These are phyloP conservation scores for Taphrina populina DNA, from an alignment of 1,139 yeast genomes.

Conservation along the genomic window DNA sequence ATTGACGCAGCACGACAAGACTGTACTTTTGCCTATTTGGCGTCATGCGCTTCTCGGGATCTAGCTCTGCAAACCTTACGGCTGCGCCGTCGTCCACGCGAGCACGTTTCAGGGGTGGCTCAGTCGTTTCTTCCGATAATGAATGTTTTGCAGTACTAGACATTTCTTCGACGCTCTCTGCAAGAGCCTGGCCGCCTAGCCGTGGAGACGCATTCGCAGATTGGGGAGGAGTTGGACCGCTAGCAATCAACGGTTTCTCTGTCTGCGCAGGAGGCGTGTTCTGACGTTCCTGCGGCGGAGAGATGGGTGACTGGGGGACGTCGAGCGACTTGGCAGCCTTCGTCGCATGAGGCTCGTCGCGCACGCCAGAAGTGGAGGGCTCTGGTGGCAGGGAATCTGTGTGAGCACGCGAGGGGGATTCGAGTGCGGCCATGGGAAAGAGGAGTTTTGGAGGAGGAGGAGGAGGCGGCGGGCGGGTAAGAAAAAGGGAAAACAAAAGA, in stretches of 20 bases:
- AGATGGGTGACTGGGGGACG: slow-evolving; percentile 2
- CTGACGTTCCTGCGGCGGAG: slow-evolving; percentile 3
- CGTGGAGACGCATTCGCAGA: slow-evolving; percentile 4
- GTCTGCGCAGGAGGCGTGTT: not conserved
- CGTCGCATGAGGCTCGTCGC: slow-evolving; percentile 11
- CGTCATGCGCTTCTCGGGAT: slow-evolving; percentile 29
- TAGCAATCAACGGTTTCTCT: not conserved
- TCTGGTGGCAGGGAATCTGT: not conserved
- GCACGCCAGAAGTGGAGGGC: slow-evolving; percentile 10
- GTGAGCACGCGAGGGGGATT: no score
- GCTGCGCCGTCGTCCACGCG: slow-evolving; percentile 20
- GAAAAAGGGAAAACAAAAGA: no score
- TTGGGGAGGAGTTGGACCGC: slow-evolving; percentile 3
- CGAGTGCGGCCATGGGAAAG: not conserved
- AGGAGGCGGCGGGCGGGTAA: no score
- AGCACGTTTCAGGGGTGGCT: slow-evolving; percentile 12
- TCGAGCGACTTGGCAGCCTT: not conserved
- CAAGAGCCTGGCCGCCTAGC: not conserved
- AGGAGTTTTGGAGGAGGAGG: not conserved
- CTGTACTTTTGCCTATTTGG: slow-evolving; percentile 34
- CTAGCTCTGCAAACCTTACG: slow-evolving; percentile 1
- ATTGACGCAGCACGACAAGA: slow-evolving; percentile 53
- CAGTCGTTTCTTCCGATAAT: not conserved
- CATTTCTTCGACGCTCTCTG: not conserved
- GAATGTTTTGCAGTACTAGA: not conserved